Conservation (phyloP, 2,329 filamentous ascomycete genomes). For the Ambrosiella xylebori region DNA sequence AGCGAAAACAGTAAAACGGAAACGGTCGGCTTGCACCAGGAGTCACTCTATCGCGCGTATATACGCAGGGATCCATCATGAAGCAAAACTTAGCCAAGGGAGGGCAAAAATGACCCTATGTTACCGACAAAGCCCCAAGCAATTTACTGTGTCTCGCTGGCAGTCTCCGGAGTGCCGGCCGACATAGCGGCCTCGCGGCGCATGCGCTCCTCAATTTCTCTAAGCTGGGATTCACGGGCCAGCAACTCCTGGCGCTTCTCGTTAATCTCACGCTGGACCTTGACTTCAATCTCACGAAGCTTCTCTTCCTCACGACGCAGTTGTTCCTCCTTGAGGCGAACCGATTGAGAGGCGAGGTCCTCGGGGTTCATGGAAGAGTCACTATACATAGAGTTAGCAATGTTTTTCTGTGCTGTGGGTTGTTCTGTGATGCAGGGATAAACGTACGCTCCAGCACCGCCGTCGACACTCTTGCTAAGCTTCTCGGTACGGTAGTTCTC, state of each 20-base stretch:
- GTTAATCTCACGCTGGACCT: slow-evolving; percentile 99
- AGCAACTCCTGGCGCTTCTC: slow-evolving; percentile 98
- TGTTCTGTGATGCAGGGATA: neutral
- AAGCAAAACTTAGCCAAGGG: neutral
- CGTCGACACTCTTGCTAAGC: slow-evolving; percentile 97
- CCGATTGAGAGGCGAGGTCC: slow-evolving; percentile 88
- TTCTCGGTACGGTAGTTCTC: slow-evolving; percentile 99
- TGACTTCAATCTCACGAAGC: slow-evolving; percentile 96
- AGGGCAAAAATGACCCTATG: neutral
- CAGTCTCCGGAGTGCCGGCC: slow-evolving; percentile 21
- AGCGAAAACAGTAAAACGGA: neutral
- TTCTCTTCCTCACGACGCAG: slow-evolving; percentile 99
- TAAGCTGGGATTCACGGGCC: slow-evolving; percentile 93
- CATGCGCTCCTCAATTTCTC: slow-evolving; percentile 97
- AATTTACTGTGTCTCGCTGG: slow-evolving; percentile 29
- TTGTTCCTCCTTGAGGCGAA: slow-evolving; percentile 98
- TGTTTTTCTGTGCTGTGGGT: neutral
- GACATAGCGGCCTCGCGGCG: slow-evolving; percentile 57
- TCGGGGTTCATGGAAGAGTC: slow-evolving; percentile 95
- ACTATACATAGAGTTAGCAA: slow-evolving; percentile 21
- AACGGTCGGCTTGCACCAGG: neutral
- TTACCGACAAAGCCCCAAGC: slow-evolving; percentile 4
- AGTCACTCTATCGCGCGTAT: neutral
- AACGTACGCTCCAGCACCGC: slow-evolving; percentile 71
- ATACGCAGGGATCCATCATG: neutral